phyloP scores from a whole-genome alignment of 1,284 basidiomycete genomes.

The Clitocybe nebularis region DNA sequence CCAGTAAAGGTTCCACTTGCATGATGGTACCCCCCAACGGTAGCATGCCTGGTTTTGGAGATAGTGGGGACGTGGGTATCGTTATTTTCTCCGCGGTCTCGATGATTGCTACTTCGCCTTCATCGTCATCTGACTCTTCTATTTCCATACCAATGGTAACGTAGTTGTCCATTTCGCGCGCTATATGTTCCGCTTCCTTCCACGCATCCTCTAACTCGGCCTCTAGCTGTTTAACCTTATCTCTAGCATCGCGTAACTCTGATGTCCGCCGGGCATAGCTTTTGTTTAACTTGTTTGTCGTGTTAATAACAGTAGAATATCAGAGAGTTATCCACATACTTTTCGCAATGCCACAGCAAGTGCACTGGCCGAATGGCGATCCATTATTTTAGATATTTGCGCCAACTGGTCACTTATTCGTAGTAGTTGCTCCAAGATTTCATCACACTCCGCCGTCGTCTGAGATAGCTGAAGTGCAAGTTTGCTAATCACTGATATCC shows the following conservation, averaged over 20 bases:
- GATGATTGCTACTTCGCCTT: slow-evolving; percentile 29
- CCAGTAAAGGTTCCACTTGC: slow-evolving; percentile 8
- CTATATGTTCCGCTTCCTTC: slow-evolving; percentile 69
- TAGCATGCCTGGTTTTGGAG: slow-evolving; percentile 10
- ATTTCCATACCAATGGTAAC: no score
- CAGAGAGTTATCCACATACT: slow-evolving; percentile 25
- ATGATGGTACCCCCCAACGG: slow-evolving; percentile 7
- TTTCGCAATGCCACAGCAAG: slow-evolving; percentile 74
- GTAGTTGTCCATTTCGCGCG: slow-evolving; percentile 54
- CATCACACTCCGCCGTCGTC: slow-evolving; percentile 55
- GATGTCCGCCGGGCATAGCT: slow-evolving; percentile 61
- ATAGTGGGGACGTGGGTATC: slow-evolving; percentile 28
- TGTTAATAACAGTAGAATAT: slow-evolving; percentile 8
- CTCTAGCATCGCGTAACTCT: slow-evolving; percentile 47
- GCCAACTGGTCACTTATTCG: slow-evolving; percentile 56
- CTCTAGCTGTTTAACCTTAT: slow-evolving; percentile 50
- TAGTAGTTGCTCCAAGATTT: slow-evolving; percentile 52
- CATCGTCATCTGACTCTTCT: slow-evolving; percentile 21
- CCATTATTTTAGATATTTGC: slow-evolving; percentile 56
- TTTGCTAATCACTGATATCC: slow-evolving; percentile 27
- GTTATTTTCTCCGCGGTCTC: slow-evolving; percentile 41
- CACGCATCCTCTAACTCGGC: slow-evolving; percentile 78
- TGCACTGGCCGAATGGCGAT: slow-evolving; percentile 67
- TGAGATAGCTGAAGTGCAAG: slow-evolving; percentile 59
- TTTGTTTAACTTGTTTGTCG: slow-evolving; percentile 48